Evolutionary conservation across 768 basidiomycete genomes (phyloP), one percentile per base, ranked within the genome.

Genomic region (Termitomyces titanicus): DNA sequence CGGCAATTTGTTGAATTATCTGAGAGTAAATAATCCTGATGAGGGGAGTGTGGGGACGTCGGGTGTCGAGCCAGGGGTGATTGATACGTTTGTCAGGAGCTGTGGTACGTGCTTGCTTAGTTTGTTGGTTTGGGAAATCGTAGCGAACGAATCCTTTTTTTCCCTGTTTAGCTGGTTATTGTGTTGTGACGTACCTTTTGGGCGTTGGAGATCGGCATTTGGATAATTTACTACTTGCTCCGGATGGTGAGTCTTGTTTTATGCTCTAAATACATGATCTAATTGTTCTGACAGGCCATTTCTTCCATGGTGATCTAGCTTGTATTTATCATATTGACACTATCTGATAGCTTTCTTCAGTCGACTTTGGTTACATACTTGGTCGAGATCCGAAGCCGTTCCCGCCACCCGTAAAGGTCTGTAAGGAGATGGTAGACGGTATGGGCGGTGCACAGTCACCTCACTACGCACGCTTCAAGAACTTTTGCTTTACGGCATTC

Each of bases 351-450:
- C 18, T 53, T 34, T 58, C 40, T 17, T 0, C 66, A 96, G 97
- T 98, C 58, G 97, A 98, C 68, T 99, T 98, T 65, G 96, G 97
- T 2, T 99, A 98, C 70, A 98, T 98, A 63, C 81, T 98, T 13
- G 97, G 97, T 3, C 87, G 94, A 2, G 97, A 98, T 67, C 97
- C 97, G 0, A 98, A 99, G 65, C 93, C 94, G 0, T 96, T 95
- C 67, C 95, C 97, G 2, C 97, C 97, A 6, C 92, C 94, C 12
- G 95, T 98, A 61, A 99, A 99, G 69, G 91, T 99, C 38, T 98
- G 95, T 72, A 95, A 96, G 66, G 97, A 98, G 68, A 99, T 98
- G 97, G 93, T 98, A 0, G 97, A 99, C 67, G 96, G 92, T 11
- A 96, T 99, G 94, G 97, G 97, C n/a, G 96, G 97, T 11, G 86